A percentile compares a stretch with the other conserved stretches of the same genome.
phyloP scores from a whole-genome alignment of 768 basidiomycete species.

The Termitomyces sp. region DNA sequence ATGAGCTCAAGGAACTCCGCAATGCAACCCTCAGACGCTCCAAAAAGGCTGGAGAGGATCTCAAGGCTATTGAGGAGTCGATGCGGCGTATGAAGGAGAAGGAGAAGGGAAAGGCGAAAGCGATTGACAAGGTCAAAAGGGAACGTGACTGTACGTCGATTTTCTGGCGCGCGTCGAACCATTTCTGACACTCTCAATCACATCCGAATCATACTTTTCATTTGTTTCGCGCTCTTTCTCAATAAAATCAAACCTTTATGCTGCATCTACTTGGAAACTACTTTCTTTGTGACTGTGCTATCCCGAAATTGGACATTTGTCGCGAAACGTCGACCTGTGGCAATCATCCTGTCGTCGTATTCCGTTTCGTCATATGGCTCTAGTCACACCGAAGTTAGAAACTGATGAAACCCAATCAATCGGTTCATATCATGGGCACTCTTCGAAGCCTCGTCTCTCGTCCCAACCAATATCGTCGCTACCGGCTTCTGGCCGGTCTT shows the following conservation, averaged over 20 bases:
- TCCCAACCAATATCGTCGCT: conserved; percentile 43
- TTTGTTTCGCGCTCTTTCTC: conserved; percentile 2
- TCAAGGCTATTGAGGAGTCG: conserved; percentile 70
- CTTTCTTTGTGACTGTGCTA: not conserved
- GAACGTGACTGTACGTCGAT: conserved; percentile 72
- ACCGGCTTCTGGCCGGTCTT: conserved; percentile 48
- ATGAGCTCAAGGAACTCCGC: conserved; percentile 55
- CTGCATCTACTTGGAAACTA: not conserved
- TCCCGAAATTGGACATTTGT: not conserved
- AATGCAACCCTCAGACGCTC: conserved; percentile 56
- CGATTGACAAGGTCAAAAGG: conserved; percentile 66
- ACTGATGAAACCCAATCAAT: conserved; percentile 45
- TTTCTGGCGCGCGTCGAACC: conserved; percentile 13
- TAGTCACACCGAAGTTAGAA: conserved; percentile 46
- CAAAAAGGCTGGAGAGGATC: conserved; percentile 74
- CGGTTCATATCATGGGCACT: conserved; percentile 26
- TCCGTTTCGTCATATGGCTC: not conserved
- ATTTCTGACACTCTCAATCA: conserved; percentile 20
- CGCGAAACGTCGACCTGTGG: not conserved
- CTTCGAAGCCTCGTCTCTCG: conserved; percentile 43
- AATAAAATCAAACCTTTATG: not conserved
- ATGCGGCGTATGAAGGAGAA: conserved; percentile 76
- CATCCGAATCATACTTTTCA: conserved; percentile 6
- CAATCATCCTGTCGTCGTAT: not conserved
- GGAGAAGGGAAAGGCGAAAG: conserved; percentile 70